A percentile compares a stretch with the other conserved stretches of the same genome.
Evolutionary conservation across 2,329 filamentous ascomycete genomes (phyloP).

Genomic region (Fusarium mexicanum): DNA sequence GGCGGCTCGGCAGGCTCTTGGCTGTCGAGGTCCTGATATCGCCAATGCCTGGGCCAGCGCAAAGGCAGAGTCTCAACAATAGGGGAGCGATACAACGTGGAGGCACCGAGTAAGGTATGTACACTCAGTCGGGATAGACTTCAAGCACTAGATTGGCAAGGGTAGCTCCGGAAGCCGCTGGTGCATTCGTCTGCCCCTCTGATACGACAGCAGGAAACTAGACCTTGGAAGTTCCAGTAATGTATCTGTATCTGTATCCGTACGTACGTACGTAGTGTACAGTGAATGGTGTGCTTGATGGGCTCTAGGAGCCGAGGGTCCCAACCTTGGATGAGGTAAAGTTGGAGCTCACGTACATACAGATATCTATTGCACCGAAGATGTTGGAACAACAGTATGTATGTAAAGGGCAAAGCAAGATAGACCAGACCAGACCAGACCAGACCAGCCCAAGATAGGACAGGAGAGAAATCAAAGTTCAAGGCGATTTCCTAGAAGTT

Average conservation of each 20-base stretch:
- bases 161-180: conserved; percentile 26
- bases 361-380: conserved; percentile 7
- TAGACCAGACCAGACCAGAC: not conserved
- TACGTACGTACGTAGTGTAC: not conserved
- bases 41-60: conserved; percentile 25
- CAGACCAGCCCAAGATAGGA: not conserved
- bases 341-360: conserved; percentile 15
- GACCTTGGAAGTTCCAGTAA: conserved; percentile 16
- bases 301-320: conserved; percentile 5
- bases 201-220: conserved; percentile 20
- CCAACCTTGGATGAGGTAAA: conserved; percentile 12
- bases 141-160: conserved; percentile 25
- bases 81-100: conserved; percentile 27
- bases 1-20: conserved; percentile 16
- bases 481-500: conserved; percentile 6
- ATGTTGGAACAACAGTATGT: conserved; percentile 4
- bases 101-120: conserved; percentile 10
- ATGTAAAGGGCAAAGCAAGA: conserved; percentile 4
- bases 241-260: not conserved
- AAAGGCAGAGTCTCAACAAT: conserved; percentile 21
- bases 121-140: conserved; percentile 28
- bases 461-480: conserved; percentile 7
- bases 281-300: conserved; percentile 7
- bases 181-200: conserved; percentile 22
- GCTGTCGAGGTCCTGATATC: conserved; percentile 6